These are phyloP conservation scores for Yamadazyma sp. DNA, from an alignment of 805 yeast species.

Conservation along the genomic window DNA sequence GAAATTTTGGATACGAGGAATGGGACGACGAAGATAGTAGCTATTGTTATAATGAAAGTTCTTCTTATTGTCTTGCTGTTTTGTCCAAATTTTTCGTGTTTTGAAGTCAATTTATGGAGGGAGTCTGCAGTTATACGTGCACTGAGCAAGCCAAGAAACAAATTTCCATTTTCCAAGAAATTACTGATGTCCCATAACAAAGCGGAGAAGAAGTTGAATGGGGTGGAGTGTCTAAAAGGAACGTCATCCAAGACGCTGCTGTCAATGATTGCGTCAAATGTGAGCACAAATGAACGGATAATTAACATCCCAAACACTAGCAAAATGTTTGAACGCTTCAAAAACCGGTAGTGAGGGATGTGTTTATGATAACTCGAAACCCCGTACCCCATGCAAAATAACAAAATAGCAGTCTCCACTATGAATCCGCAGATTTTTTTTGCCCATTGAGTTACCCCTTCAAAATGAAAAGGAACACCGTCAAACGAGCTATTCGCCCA, in stretches of 20 bases:
- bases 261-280: not conserved
- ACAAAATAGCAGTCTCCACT: not conserved
- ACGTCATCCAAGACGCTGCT: not conserved
- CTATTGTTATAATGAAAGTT: not conserved
- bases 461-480: not conserved
- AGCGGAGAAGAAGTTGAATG: not conserved
- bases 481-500: not conserved
- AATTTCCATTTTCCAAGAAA: not conserved
- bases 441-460: no score
- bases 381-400: not conserved
- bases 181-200: not conserved
- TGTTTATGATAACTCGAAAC: not conserved
- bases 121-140: not conserved
- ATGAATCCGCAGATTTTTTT: no score
- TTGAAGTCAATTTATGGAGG: not conserved
- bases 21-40: not conserved
- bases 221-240: not conserved
- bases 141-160: not conserved
- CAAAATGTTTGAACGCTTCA: not conserved
- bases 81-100: not conserved
- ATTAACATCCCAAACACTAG: not conserved
- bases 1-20: not conserved
- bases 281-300: not conserved
- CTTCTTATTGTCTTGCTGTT: not conserved
- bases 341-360: not conserved